Percentiles rank a stretch among this genome's conserved stretches.
Evolutionary conservation across 2,329 filamentous ascomycete species (phyloP).

Genomic region (Gremmenia infestans): DNA sequence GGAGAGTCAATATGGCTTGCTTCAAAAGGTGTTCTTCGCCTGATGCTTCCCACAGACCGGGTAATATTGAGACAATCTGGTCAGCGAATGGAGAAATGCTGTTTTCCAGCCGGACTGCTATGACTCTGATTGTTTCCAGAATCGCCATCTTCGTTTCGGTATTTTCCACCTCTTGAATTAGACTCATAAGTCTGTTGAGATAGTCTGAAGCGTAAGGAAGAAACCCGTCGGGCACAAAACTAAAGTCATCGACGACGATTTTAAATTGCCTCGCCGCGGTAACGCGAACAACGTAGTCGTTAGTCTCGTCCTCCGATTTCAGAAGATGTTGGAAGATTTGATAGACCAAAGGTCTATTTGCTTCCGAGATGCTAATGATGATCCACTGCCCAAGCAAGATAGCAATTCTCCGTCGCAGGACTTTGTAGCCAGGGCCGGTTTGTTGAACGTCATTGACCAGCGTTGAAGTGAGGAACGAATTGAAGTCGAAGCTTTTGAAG

Average conservation of each 20-base stretch:
- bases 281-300: slow-evolving; percentile 87
- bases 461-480: slow-evolving; percentile 68
- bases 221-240: slow-evolving; percentile 70
- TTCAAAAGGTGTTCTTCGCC: slow-evolving; percentile 84
- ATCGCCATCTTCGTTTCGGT: slow-evolving; percentile 89
- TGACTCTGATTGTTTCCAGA: slow-evolving; percentile 75
- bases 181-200: slow-evolving; percentile 64
- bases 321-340: slow-evolving; percentile 86
- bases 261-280: slow-evolving; percentile 84
- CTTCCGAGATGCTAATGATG: slow-evolving; percentile 64
- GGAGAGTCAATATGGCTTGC: slow-evolving; percentile 82
- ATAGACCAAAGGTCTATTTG: slow-evolving; percentile 71
- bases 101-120: slow-evolving; percentile 77
- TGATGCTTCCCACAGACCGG: slow-evolving; percentile 77
- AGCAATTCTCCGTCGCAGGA: slow-evolving; percentile 80
- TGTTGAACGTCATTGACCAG: slow-evolving; percentile 74
- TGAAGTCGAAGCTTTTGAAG: slow-evolving; percentile 73
- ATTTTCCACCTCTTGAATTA: slow-evolving; percentile 75
- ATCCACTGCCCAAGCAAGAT: slow-evolving; percentile 91
- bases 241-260: slow-evolving; percentile 76
- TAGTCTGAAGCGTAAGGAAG: slow-evolving; percentile 71
- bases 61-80: slow-evolving; percentile 74
- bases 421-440: slow-evolving; percentile 59
- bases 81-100: slow-evolving; percentile 66
- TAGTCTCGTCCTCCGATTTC: slow-evolving; percentile 68